Base-by-base conservation (phyloP, 805 yeast genomes). In the Candida taoyuanica region DNA sequence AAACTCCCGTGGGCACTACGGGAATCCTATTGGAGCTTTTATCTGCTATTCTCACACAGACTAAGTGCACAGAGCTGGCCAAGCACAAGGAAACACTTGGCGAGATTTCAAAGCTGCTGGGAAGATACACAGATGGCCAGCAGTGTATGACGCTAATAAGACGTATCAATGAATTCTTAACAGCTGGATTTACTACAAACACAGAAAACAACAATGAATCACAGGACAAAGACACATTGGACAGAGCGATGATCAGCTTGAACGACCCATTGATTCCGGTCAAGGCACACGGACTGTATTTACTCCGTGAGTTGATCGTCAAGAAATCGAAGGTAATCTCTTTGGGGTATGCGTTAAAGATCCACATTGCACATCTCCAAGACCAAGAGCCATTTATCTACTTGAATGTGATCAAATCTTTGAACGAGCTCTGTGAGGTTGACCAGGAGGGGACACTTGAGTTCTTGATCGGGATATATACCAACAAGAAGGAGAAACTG, bases 341-440 rank as follows among this genome's bases (percentile, higher is more conserved):
- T 0, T 34, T 73, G 8, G 74, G 71, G 4, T 71, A 74, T 37
- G 91, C 74, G 0, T 59, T 85, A 20, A 68, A 74, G 14, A 59
- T 86, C 12, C 85, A 84, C 54, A 52, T 84, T 14, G 62, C 68
- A 2, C 85, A 82, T 47, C 60, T 93, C 30, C 71, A 72, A 33
- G 94, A 87, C 48, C 69, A 76, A 0, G 98, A 91, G 42, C 95
- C 98, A 0, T 91, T 79, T 57, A 76, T 93, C 13, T 93, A 86
- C 55, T 58, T 93, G 38, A 91, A 86, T 53, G 83, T 82, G 1
- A 85, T 93, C 44, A 86, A 84, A 52, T 89, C 93, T 0, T 60
- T 93, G 18, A 81, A 78, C 31, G 67, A 73, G 13, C 58, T 88
- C 28, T 57, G 83, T n/a, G 74, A 64, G 26, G 53, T 56, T 40